phyloP scores from a whole-genome alignment of 768 basidiomycete genomes.

The Naganishia randhawae region DNA sequence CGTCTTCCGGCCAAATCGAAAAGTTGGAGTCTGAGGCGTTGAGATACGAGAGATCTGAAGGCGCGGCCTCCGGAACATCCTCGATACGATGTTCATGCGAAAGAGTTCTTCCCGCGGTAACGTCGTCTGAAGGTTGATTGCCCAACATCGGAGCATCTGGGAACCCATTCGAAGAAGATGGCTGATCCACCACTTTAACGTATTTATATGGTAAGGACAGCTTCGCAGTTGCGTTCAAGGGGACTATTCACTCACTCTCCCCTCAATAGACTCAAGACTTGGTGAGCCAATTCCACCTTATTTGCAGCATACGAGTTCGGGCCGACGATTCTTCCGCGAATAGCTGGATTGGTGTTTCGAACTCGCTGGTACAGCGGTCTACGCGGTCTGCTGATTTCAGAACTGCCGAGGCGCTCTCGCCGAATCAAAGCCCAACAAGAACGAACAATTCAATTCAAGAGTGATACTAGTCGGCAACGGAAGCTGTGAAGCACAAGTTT shows the following conservation, averaged over 20 bases:
- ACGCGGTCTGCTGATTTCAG: too few relatives aligned
- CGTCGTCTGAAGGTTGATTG: background rate
- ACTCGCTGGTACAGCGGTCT: too few relatives aligned
- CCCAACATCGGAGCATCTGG: background rate
- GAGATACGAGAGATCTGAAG: background rate
- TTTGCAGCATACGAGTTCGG: background rate
- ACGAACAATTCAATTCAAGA: too few relatives aligned
- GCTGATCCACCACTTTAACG: background rate
- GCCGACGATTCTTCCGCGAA: too few relatives aligned
- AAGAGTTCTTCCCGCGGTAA: background rate
- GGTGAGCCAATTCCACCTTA: background rate
- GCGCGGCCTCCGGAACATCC: background rate
- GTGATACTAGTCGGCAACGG: too few relatives aligned
- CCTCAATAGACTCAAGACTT: background rate
- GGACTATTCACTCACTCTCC: background rate
- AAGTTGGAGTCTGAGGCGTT: background rate
- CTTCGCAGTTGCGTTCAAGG: background rate
- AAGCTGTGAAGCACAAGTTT: too few relatives aligned
- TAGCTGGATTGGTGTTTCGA: too few relatives aligned
- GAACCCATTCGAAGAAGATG: background rate
- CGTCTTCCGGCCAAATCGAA: constrained; percentile 19
- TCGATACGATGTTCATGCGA: background rate
- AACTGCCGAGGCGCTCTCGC: too few relatives aligned
- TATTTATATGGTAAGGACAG: background rate
- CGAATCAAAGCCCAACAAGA: too few relatives aligned